Conservation (phyloP, 805 yeast genomes). For the fission yeast (Schizosaccharomyces pombe) region DNA sequence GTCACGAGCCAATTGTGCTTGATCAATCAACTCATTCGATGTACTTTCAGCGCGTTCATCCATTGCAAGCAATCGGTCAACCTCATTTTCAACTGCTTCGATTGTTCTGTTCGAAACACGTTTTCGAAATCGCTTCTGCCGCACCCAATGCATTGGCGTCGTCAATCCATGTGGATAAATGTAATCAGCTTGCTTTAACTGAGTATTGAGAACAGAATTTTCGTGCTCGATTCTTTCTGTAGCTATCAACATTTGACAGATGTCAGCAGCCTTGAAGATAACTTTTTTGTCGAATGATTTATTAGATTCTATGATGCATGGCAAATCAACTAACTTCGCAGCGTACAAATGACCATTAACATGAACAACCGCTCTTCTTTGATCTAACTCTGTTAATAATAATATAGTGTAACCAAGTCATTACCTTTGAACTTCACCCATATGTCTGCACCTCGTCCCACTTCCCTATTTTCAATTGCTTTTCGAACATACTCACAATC, state of each 20-base stretch:
- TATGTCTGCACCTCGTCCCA: slow-evolving; percentile 24
- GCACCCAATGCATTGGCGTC: slow-evolving; percentile 51
- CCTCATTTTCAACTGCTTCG: slow-evolving; percentile 55
- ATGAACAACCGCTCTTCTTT: slow-evolving; percentile 51
- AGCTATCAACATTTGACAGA: slow-evolving; percentile 65
- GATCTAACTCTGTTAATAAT: slow-evolving; percentile 19
- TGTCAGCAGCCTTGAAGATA: slow-evolving; percentile 63
- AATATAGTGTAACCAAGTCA: not conserved
- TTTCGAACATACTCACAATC: slow-evolving; percentile 50
- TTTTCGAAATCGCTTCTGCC: slow-evolving; percentile 46
- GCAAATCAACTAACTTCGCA: slow-evolving; percentile 70
- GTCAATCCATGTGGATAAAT: slow-evolving; percentile 57
- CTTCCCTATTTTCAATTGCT: slow-evolving; percentile 32
- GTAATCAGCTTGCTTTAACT: slow-evolving; percentile 11
- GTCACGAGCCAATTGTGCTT: slow-evolving; percentile 11
- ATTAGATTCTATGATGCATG: slow-evolving; percentile 66
- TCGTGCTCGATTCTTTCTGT: slow-evolving; percentile 31
- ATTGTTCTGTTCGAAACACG: slow-evolving; percentile 47
- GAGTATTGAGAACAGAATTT: slow-evolving; percentile 16
- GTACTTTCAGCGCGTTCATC: slow-evolving; percentile 73
- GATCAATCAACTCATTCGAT: slow-evolving; percentile 50
- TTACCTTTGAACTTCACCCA: slow-evolving; percentile 45
- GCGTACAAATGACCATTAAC: slow-evolving; percentile 52
- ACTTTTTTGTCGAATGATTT: slow-evolving; percentile 79
- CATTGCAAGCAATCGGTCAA: slow-evolving; percentile 45